Percentiles rank a stretch among this genome's conserved stretches.
phyloP scores from a whole-genome alignment of 2,329 filamentous ascomycete species.

The Didymellaceae sp. region DNA sequence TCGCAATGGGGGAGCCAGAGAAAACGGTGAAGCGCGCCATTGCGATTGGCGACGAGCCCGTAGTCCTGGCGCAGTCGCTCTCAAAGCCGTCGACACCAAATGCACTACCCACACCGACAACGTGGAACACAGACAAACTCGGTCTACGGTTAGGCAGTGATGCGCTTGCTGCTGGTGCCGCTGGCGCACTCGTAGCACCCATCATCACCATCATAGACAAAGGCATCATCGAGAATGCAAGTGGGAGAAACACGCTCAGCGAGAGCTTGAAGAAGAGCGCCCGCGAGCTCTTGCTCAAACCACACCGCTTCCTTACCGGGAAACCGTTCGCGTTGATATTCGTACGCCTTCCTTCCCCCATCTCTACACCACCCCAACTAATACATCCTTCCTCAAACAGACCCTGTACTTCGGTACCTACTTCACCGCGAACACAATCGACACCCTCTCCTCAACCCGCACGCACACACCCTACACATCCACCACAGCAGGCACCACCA shows the following conservation, averaged over 20 bases:
- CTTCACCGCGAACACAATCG: slow-evolving; percentile 83
- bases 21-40: not conserved
- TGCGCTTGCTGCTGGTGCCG: slow-evolving; percentile 70
- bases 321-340: slow-evolving; percentile 72
- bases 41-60: slow-evolving; percentile 11
- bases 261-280: slow-evolving; percentile 67
- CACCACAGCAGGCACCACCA: slow-evolving; percentile 76
- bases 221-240: slow-evolving; percentile 83
- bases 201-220: slow-evolving; percentile 85
- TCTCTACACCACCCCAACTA: not conserved
- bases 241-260: slow-evolving; percentile 66
- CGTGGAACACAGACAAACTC: slow-evolving; percentile 80
- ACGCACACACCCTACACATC: slow-evolving; percentile 60
- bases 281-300: slow-evolving; percentile 62
- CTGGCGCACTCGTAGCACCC: slow-evolving; percentile 79
- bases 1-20: slow-evolving; percentile 40
- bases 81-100: not conserved
- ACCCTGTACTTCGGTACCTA: slow-evolving; percentile 87
- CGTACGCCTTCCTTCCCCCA: slow-evolving; percentile 29
- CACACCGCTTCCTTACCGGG: slow-evolving; percentile 67
- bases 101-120: not conserved
- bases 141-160: slow-evolving; percentile 72
- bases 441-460: slow-evolving; percentile 75
- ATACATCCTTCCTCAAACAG: slow-evolving; percentile 31
- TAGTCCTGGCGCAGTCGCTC: not conserved